Conservation (phyloP, 73 alveolate species). For the Paramecium bursaria region DNA sequence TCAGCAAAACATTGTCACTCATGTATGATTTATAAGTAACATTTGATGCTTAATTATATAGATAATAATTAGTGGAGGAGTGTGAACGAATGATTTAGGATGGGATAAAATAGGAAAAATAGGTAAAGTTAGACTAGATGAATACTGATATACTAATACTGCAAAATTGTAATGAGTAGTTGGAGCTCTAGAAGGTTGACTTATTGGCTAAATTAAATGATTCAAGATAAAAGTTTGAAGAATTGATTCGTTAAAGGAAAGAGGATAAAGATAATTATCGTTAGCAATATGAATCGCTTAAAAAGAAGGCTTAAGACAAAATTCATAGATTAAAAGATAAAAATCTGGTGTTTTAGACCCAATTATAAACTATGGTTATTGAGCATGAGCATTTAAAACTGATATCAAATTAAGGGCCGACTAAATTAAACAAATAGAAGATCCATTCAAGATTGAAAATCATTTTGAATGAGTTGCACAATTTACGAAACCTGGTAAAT, state of each 20-base stretch:
- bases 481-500: neutral
- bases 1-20: conserved; percentile 16
- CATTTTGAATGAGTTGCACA: neutral
- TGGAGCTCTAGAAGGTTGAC: conserved; percentile 26
- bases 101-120: neutral
- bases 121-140: neutral
- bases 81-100: neutral
- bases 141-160: conserved; percentile 19
- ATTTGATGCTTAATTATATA: neutral
- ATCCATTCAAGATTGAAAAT: conserved; percentile 6
- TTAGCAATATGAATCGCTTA: conserved; percentile 32
- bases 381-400: conserved; percentile 22
- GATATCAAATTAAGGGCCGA: neutral
- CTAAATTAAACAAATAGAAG: no score
- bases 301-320: conserved; percentile 57
- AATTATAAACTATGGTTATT: conserved; percentile 25
- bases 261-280: conserved; percentile 59
- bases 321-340: conserved; percentile 46
- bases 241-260: conserved; percentile 43
- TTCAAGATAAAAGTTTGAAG: conserved; percentile 51
- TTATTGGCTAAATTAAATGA: conserved; percentile 7
- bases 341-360: neutral
- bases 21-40: conserved; percentile 24
- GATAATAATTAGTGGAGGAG: conserved; percentile 43
- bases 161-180: conserved; percentile 11